These are phyloP conservation scores for Trichoderma citrinoviride DNA, from an alignment of 2,329 filamentous ascomycete genomes.

Conservation along the genomic window DNA sequence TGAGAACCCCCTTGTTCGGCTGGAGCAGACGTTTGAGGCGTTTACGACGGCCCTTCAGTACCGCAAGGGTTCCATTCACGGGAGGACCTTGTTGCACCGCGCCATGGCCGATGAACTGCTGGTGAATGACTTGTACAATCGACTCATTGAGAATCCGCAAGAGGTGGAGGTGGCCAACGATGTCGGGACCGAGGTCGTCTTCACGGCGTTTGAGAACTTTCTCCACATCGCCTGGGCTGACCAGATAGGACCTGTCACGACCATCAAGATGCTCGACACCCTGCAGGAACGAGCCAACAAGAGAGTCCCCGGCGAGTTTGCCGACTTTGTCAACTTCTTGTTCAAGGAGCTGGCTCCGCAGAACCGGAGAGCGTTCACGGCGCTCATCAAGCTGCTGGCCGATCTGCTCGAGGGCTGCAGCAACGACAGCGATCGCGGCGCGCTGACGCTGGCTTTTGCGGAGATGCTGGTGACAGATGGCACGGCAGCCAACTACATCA, in stretches of 20 bases:
- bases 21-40: conserved; percentile 82
- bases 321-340: conserved; percentile 63
- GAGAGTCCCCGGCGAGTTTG: conserved; percentile 69
- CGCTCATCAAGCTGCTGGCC: conserved; percentile 79
- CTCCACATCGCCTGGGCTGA: conserved; percentile 83
- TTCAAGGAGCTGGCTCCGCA: conserved; percentile 67
- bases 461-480: conserved; percentile 79
- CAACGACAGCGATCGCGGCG: conserved; percentile 87
- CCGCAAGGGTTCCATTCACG: conserved; percentile 83
- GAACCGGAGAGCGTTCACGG: conserved; percentile 73
- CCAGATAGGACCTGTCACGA: conserved; percentile 81
- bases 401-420: conserved; percentile 86
- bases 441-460: conserved; percentile 82
- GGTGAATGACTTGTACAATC: conserved; percentile 89
- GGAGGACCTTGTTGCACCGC: conserved; percentile 69
- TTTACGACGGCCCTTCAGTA: conserved; percentile 80
- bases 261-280: conserved; percentile 65
- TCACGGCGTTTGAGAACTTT: conserved; percentile 92
- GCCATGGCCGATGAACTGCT: conserved; percentile 69
- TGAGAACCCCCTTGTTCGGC: conserved; percentile 64
- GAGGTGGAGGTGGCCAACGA: conserved; percentile 75
- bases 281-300: conserved; percentile 69
- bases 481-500: conserved; percentile 78
- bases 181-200: conserved; percentile 76
- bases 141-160: conserved; percentile 76